Percentiles rank a stretch among this genome's conserved stretches.
phyloP scores from a whole-genome alignment of 345 rosid species.

The Conringia planisiliqua region DNA sequence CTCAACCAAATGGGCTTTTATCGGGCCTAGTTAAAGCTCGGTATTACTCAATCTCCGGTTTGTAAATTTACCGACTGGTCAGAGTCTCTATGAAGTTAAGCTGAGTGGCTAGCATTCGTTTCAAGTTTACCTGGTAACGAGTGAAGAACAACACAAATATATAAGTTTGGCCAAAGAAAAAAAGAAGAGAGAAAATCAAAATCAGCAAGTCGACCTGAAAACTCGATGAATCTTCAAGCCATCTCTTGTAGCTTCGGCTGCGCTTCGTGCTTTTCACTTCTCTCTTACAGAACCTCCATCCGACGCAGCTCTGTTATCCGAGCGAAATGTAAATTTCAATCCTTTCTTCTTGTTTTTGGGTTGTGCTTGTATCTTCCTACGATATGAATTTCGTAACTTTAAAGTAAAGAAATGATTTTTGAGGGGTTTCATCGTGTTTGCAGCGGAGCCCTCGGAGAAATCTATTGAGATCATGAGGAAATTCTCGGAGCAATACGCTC shows the following conservation, averaged over 20 bases:
- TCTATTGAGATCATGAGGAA: slow-evolving; percentile 91
- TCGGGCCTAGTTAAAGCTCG: too few species aligned
- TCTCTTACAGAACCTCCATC: not conserved
- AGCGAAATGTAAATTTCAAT: slow-evolving; percentile 40
- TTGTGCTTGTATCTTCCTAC: too few species aligned
- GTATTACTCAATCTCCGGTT: too few species aligned
- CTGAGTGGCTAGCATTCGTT: not conserved
- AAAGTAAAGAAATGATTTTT: not conserved
- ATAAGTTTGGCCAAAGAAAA: too few species aligned
- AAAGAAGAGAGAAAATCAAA: too few species aligned
- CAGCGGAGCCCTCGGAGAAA: slow-evolving; percentile 84
- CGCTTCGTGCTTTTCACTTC: not conserved
- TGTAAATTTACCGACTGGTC: not conserved
- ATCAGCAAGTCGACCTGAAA: not conserved
- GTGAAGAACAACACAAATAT: too few species aligned
- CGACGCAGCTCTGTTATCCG: slow-evolving; percentile 19
- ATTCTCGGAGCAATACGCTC: slow-evolving; percentile 94
- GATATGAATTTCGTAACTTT: not conserved
- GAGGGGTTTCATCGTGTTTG: not conserved
- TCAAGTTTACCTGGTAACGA: too few species aligned
- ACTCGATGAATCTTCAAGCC: not conserved
- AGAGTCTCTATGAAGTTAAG: not conserved
- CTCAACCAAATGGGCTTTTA: too few species aligned
- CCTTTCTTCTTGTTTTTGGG: not conserved
- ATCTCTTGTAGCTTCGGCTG: not conserved